A percentile compares a stretch with the other conserved stretches of the same genome.
phyloP scores from a whole-genome alignment of 306 rosid species.

The Rubus parviflorus region DNA sequence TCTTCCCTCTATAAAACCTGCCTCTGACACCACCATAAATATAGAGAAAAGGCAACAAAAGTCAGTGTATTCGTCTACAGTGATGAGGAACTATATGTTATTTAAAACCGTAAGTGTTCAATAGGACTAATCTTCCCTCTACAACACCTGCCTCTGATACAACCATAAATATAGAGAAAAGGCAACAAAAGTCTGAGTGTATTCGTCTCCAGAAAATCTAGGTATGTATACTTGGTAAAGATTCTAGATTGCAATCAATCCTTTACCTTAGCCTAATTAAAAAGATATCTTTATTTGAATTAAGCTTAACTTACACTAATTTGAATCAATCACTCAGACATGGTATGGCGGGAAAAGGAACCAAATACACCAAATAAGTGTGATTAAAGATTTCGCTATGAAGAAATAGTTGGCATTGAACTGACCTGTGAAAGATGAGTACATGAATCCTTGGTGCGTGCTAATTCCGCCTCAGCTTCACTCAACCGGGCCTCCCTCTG shows the following conservation, averaged over 20 bases:
- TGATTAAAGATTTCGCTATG: background rate
- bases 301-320: background rate
- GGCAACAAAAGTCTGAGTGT: background rate
- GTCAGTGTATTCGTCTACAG: background rate
- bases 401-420: background rate
- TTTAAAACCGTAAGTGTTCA: background rate
- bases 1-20: background rate
- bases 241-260: background rate
- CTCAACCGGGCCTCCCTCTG: constrained; percentile 75
- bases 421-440: constrained; percentile 72
- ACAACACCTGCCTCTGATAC: background rate
- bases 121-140: background rate
- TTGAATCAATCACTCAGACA: background rate
- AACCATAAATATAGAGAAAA: background rate
- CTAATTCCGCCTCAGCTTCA: constrained; percentile 70
- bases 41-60: background rate
- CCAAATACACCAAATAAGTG: background rate
- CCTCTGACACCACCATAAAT: background rate
- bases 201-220: background rate
- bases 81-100: background rate
- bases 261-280: background rate
- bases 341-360: background rate
- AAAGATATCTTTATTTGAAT: background rate
- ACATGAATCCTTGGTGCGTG: constrained; percentile 57
- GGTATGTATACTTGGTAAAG: background rate